Conservation (phyloP, 2,329 filamentous ascomycete species). For the Fusarium sacchari region DNA sequence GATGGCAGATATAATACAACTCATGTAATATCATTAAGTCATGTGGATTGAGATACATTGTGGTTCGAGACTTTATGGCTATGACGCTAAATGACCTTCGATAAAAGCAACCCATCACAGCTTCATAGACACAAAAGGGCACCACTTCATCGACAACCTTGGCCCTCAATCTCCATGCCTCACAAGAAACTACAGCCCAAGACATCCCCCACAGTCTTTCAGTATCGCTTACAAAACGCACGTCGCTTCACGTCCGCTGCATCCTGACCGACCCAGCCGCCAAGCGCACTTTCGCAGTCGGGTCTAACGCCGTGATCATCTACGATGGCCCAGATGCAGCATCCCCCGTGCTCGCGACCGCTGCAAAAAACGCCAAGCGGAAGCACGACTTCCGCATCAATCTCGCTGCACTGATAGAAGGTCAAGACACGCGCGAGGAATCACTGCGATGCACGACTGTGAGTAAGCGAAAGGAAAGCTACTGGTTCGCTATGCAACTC, state of each 20-base stretch:
- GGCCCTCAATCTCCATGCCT: neutral
- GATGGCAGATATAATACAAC: neutral
- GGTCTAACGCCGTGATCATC: neutral
- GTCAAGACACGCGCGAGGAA: neutral
- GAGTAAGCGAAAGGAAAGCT: neutral
- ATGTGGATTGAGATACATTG: rapidly evolving
- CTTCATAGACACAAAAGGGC: neutral
- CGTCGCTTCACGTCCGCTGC: neutral
- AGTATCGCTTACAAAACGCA: neutral
- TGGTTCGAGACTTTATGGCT: rapidly evolving
- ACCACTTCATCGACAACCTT: neutral
- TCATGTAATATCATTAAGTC: rapidly evolving
- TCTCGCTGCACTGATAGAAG: neutral
- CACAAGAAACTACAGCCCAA: neutral
- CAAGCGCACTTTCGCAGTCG: neutral
- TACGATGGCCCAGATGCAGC: neutral
- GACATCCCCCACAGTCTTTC: neutral
- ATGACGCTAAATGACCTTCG: neutral
- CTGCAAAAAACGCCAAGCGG: neutral
- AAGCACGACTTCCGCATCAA: neutral
- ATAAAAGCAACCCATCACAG: neutral
- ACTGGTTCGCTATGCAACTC: neutral
- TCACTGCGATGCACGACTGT: neutral
- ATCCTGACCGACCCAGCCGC: neutral
- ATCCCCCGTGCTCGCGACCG: neutral